phyloP scores from a whole-genome alignment of 495 filamentous ascomycete species.

The Pseudoneurospora amorphoporcata region DNA sequence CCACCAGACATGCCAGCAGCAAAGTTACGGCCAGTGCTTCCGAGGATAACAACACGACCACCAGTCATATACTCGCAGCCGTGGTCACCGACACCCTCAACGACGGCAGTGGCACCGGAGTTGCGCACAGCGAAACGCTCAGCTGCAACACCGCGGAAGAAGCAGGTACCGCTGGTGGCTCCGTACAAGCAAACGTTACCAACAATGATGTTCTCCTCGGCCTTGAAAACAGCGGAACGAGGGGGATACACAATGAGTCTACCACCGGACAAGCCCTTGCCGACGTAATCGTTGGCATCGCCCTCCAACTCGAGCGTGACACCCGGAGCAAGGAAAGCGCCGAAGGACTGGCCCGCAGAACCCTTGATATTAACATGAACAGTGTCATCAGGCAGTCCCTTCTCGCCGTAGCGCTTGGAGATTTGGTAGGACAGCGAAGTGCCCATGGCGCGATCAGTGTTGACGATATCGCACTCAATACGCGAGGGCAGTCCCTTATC shows the following conservation, averaged over 20 bases:
- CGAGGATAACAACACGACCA: constrained; percentile 82
- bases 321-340: constrained; percentile 89
- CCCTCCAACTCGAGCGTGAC: constrained; percentile 95
- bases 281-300: constrained; percentile 96
- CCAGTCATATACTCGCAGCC: constrained; percentile 99
- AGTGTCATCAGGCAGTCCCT: constrained; percentile 84
- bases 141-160: constrained; percentile 95
- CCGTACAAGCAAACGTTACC: constrained; percentile 98
- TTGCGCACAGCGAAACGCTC: constrained; percentile 98
- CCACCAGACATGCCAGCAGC: constrained; percentile 99
- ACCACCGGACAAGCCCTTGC: constrained; percentile 93
- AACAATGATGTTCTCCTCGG: constrained; percentile 94
- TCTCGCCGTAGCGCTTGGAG: constrained; percentile 84
- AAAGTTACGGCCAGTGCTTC: constrained; percentile 96
- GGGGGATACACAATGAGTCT: constrained; percentile 95
- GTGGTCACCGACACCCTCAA: constrained; percentile 96
- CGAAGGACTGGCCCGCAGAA: constrained; percentile 98
- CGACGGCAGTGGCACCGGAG: constrained; percentile 91
- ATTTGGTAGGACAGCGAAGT: constrained; percentile 96
- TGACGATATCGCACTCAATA: constrained; percentile 96
- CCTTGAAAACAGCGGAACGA: constrained; percentile 86
- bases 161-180: constrained; percentile 85
- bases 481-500: constrained; percentile 92
- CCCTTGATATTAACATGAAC: constrained; percentile 97
- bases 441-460: constrained; percentile 92